Evolutionary conservation across 805 yeast species (phyloP).

Genomic region (Yamadazyma sp.): DNA sequence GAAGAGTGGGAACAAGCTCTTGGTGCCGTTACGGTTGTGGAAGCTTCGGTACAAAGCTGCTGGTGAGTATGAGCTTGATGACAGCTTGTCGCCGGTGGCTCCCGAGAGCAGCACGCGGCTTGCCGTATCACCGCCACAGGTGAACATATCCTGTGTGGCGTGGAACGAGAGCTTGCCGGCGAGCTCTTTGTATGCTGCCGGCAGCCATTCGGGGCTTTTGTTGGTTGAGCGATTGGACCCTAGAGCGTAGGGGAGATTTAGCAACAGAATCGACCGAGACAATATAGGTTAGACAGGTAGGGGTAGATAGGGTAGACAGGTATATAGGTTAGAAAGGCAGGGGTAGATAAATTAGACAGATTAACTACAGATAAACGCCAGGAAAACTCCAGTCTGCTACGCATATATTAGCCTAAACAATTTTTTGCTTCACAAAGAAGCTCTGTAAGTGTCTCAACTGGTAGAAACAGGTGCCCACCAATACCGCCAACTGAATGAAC

Average conservation of each 20-base stretch:
- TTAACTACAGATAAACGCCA: too few species aligned
- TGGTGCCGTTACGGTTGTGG: constrained; percentile 44
- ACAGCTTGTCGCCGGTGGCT: constrained; percentile 29
- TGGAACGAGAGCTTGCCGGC: constrained; percentile 55
- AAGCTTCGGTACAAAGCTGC: constrained; percentile 18
- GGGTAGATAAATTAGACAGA: too few species aligned
- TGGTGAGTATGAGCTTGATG: constrained; percentile 19
- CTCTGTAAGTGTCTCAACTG: constrained; percentile 76
- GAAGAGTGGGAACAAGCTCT: constrained; percentile 35
- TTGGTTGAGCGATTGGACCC: constrained; percentile 44
- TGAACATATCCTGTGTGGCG: constrained; percentile 47
- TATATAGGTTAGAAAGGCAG: too few species aligned
- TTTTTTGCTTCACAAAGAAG: constrained; percentile 85
- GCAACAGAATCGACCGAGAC: too few species aligned
- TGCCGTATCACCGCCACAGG: constrained; percentile 47
- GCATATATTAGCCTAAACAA: constrained; percentile 43
- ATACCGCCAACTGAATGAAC: constrained; percentile 63
- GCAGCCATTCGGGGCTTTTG: constrained; percentile 50
- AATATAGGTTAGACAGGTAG: too few species aligned
- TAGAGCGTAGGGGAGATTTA: too few species aligned
- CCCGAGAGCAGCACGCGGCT: constrained; percentile 26
- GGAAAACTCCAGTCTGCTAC: too few species aligned
- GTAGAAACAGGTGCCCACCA: constrained; percentile 68
- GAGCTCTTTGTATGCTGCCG: constrained; percentile 54
- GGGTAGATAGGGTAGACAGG: too few species aligned